Conservation (phyloP, 1,284 basidiomycete species). For the Heterobasidion parviporum region DNA sequence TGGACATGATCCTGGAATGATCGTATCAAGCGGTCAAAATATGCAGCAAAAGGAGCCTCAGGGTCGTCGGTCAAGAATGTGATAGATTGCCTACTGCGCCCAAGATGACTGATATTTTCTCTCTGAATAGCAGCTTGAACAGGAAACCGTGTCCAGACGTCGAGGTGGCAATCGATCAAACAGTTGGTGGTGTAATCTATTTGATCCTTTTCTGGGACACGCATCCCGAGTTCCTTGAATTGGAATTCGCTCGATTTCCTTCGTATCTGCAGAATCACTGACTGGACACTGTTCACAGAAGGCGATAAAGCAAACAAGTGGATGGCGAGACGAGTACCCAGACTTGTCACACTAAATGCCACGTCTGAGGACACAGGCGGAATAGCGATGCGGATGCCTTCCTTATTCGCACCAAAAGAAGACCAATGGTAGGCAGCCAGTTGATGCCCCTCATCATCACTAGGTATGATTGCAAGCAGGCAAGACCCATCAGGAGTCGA, state of each 20-base stretch:
- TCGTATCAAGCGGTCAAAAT: conserved; percentile 23
- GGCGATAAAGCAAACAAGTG: conserved; percentile 33
- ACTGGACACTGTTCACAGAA: conserved; percentile 22
- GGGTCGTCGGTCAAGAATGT: conserved; percentile 36
- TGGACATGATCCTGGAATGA: too few species aligned
- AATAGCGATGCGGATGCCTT: background rate
- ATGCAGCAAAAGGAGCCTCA: conserved; percentile 24
- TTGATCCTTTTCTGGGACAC: too few species aligned
- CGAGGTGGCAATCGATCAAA: conserved; percentile 46
- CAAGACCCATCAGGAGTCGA: conserved; percentile 2
- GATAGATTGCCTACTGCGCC: conserved; percentile 23
- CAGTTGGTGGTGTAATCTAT: conserved; percentile 29
- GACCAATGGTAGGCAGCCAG: background rate
- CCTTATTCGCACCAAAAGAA: background rate
- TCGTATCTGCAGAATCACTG: conserved; percentile 41
- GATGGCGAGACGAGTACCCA: conserved; percentile 21
- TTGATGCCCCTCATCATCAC: conserved; percentile 1
- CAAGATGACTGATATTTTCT: conserved; percentile 31
- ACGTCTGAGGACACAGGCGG: background rate
- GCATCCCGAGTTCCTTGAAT: conserved; percentile 30
- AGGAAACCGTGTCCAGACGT: conserved; percentile 60
- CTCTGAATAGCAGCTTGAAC: conserved; percentile 46
- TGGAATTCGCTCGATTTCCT: conserved; percentile 45
- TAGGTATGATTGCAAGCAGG: background rate
- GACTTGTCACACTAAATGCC: background rate